A percentile compares a stretch with the other conserved stretches of the same genome.
Conservation (phyloP, 129 eudicot species). For the Tagetes erecta region DNA sequence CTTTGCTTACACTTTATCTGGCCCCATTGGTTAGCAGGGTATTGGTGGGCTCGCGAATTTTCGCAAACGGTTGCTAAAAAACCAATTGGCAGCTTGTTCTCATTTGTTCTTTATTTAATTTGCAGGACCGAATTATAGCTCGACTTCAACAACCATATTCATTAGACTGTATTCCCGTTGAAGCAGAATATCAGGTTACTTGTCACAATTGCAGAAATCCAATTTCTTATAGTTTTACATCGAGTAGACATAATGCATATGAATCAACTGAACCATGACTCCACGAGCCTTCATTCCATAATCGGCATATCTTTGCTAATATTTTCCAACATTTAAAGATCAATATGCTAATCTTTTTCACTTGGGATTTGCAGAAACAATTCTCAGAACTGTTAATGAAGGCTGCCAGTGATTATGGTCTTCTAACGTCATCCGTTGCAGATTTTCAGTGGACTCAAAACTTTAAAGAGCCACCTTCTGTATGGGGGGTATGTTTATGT, state of each 20-base stretch:
- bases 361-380: conserved; percentile 72
- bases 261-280: neutral
- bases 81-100: neutral
- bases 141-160: conserved; percentile 99
- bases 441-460: conserved; percentile 98
- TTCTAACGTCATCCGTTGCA: conserved; percentile 78
- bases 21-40: neutral
- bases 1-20: neutral
- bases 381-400: conserved; percentile 89
- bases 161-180: conserved; percentile 94
- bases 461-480: conserved; percentile 94
- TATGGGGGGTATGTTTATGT: conserved; percentile 80
- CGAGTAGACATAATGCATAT: neutral
- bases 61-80: neutral
- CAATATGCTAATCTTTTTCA: conserved; percentile 15
- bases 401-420: conserved; percentile 97
- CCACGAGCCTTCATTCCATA: neutral
- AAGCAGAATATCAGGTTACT: conserved; percentile 86
- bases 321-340: neutral
- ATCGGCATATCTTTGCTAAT: neutral
- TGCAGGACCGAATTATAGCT: conserved; percentile 92
- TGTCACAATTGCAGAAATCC: neutral
- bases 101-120: conserved; percentile 20
- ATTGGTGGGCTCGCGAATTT: neutral
- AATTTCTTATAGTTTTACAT: neutral